Base-by-base conservation (phyloP, 192 early-diverging fungal species). In the Allomyces javanicus region DNA sequence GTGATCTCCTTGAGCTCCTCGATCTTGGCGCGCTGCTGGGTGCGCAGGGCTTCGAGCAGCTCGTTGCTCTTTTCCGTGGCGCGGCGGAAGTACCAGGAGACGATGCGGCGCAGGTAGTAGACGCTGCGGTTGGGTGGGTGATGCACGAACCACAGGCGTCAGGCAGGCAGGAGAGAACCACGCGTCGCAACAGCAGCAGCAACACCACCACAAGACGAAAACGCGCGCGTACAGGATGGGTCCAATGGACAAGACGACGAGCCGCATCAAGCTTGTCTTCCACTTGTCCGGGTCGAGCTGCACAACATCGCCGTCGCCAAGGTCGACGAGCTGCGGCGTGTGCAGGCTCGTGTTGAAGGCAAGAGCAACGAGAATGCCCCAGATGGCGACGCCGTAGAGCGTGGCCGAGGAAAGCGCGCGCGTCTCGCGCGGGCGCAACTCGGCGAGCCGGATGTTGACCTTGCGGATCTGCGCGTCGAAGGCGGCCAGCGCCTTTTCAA, bases 1-100 rank as follows among this genome's bases (percentile, higher is more conserved):
- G 91, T 93, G 72, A 90, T 93, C 69, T 94, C 92, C 76, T 97
- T 97, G 66, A 97, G 78, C 72, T 93, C 94, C 66, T 97, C 92
- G 19, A 97, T 73, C 72, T 87, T 83, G 58, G 77, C 79, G 67
- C 85, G 87, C 67, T 87, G 79, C 65, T 87, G 72, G 45, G 75
- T 75, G n/a, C 73, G 71, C 61, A 80, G 71, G 24, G 65, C 63
- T 22, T 65, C 72, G 61, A 85, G 67, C 24, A 62, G 62, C 50
- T 71, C 72, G 64, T 73, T 25, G 9, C 64, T 23, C 10, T 67
- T 58, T 25, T 61, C 73, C 70, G 68, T 10, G 19, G 33, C 25
- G 33, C n/a, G n/a, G 11, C 10, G 17, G 19, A 33, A n/a, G 25
- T 14, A 26, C 19, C 25, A 23, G 64, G 19, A 12, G n/a, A 26